These are phyloP conservation scores for Lactifluus volemus DNA, from an alignment of 768 basidiomycete species.

Conservation along the genomic window DNA sequence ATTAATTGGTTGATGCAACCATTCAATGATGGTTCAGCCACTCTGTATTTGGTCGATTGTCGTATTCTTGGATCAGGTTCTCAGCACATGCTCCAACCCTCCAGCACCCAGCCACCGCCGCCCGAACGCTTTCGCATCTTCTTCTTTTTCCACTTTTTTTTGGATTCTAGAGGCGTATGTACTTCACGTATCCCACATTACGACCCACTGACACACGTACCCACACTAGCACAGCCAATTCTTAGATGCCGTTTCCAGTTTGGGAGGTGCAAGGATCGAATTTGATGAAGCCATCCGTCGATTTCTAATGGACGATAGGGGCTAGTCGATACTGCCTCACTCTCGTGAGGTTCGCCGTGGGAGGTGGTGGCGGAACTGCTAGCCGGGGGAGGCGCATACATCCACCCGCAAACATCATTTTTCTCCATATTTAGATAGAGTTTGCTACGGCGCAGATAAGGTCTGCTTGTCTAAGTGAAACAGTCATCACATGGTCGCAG, in stretches of 20 bases:
- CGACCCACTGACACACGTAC: not conserved
- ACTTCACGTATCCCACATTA: not conserved
- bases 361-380: not conserved
- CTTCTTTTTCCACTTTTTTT: not conserved
- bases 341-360: not conserved
- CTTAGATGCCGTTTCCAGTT: not conserved
- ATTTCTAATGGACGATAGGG: not conserved
- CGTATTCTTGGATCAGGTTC: not conserved
- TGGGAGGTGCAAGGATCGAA: not conserved
- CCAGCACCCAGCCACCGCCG: not conserved
- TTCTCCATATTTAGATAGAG: not conserved
- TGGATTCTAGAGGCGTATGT: not conserved
- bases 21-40: too few relatives aligned
- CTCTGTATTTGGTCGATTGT: not conserved
- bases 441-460: not conserved
- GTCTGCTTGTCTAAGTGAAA: not conserved
- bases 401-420: not conserved
- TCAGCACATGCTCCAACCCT: not conserved
- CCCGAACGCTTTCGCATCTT: not conserved
- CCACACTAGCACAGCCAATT: not conserved
- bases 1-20: not conserved
- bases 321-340: not conserved
- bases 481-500: slow-evolving; percentile 4
- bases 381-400: not conserved
- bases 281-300: not conserved